Conservation (phyloP, 805 yeast genomes). For the Wilhelminamyces savonicus region DNA sequence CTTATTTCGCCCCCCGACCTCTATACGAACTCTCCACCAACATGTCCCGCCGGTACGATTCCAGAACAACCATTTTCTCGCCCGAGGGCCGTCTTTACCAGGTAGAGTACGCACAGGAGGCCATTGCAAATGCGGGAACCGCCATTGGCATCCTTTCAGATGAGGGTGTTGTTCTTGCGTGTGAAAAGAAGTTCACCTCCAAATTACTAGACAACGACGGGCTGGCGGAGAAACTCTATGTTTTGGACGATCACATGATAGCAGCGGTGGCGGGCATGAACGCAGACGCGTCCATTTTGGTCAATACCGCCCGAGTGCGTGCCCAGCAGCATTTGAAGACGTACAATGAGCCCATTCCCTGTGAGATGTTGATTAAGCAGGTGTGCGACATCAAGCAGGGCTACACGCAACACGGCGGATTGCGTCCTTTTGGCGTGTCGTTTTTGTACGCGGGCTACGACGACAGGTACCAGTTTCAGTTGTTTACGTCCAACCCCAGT, state of each 20-base stretch:
- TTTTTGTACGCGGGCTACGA: slow-evolving; percentile 95
- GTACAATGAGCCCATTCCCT: slow-evolving; percentile 91
- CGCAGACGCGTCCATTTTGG: slow-evolving; percentile 89
- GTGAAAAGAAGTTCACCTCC: slow-evolving; percentile 92
- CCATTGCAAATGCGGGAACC: slow-evolving; percentile 77
- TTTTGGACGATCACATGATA: slow-evolving; percentile 69
- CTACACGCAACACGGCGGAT: slow-evolving; percentile 97
- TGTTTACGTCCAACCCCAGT: slow-evolving; percentile 92
- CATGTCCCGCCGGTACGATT: slow-evolving; percentile 96
- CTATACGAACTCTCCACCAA: too few relatives aligned
- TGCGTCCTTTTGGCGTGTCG: slow-evolving; percentile 97
- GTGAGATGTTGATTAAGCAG: slow-evolving; percentile 80
- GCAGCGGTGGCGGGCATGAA: slow-evolving; percentile 98
- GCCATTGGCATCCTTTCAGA: slow-evolving; percentile 70
- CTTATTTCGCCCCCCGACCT: too few relatives aligned
- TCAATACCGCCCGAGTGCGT: slow-evolving; percentile 75
- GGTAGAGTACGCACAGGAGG: slow-evolving; percentile 94
- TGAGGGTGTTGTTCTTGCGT: slow-evolving; percentile 92
- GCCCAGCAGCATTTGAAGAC: slow-evolving; percentile 84
- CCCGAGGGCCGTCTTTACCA: slow-evolving; percentile 98
- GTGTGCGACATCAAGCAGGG: slow-evolving; percentile 95
- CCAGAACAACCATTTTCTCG: slow-evolving; percentile 96
- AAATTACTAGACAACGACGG: slow-evolving; percentile 91
- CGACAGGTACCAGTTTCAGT: slow-evolving; percentile 81
- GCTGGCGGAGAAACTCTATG: slow-evolving; percentile 86